phyloP scores from a whole-genome alignment of 2,329 filamentous ascomycete species.

The Diaporthe sp. region DNA sequence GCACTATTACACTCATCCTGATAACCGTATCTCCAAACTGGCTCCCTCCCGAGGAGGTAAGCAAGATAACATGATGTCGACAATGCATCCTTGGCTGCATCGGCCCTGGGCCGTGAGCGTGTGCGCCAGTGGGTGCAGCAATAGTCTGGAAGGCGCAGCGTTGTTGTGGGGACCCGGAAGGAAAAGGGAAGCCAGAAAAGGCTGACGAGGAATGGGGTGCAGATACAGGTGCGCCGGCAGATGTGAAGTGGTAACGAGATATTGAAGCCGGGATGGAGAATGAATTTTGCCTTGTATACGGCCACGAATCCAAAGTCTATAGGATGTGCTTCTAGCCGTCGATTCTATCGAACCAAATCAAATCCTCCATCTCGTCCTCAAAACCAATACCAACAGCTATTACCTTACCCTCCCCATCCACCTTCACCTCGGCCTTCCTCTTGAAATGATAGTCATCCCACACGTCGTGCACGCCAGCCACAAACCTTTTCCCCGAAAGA shows the following conservation, averaged over 20 bases:
- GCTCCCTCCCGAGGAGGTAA: no score
- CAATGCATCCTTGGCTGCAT: no score
- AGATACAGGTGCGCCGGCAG: background rate
- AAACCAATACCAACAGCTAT: background rate
- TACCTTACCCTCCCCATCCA: background rate
- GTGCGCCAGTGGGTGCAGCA: background rate
- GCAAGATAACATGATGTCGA: no score
- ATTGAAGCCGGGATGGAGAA: background rate
- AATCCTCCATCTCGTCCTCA: background rate
- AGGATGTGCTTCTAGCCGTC: background rate
- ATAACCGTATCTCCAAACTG: no score
- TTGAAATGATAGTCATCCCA: background rate
- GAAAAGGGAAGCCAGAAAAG: no score
- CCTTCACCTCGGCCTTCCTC: slow-evolving; percentile 5
- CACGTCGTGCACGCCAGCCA: background rate
- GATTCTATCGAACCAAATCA: slow-evolving; percentile 2
- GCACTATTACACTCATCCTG: no score
- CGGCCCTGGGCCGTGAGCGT: no score
- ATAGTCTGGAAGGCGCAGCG: background rate
- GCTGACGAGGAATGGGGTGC: no score
- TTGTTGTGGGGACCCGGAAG: no score
- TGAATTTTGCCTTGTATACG: background rate
- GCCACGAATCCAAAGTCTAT: background rate
- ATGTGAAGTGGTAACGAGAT: background rate
- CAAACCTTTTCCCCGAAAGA: background rate